phyloP scores from a whole-genome alignment of 495 filamentous ascomycete genomes.

The Copromyces sp. region DNA sequence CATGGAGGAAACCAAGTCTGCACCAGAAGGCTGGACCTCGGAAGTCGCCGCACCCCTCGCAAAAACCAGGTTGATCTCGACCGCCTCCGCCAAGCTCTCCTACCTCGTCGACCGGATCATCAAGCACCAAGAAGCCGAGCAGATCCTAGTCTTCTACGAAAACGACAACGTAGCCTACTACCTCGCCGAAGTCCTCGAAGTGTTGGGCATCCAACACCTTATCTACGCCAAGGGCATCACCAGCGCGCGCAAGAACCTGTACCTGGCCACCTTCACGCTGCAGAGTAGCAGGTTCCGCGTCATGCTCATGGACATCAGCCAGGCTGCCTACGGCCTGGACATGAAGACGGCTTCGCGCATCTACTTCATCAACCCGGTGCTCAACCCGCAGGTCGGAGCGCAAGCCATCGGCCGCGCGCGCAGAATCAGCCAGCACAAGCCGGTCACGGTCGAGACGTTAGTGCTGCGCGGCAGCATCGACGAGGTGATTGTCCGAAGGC shows the following conservation, averaged over 20 bases:
- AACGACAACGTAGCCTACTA: conserved; percentile 74
- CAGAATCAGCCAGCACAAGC: conserved; percentile 71
- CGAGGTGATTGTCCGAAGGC: conserved; percentile 67
- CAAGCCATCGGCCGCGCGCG: conserved; percentile 90
- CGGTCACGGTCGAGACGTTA: conserved; percentile 80
- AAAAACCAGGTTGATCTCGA: conserved; percentile 59
- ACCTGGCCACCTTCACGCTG: conserved; percentile 68
- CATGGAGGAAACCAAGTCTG: conserved; percentile 6
- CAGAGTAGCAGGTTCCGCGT: conserved; percentile 47
- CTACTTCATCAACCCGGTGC: conserved; percentile 86
- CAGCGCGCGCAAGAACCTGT: conserved; percentile 50
- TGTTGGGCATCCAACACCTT: conserved; percentile 64
- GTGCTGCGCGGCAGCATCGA: conserved; percentile 76
- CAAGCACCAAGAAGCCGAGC: conserved; percentile 57
- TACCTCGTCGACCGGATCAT: conserved; percentile 69
- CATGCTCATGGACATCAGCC: conserved; percentile 78
- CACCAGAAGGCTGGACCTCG: not conserved
- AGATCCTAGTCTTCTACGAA: conserved; percentile 91
- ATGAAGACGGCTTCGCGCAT: conserved; percentile 72
- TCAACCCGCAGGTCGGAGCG: conserved; percentile 76
- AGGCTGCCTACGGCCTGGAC: conserved; percentile 82
- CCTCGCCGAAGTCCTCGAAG: conserved; percentile 71
- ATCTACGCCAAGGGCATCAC: conserved; percentile 68
- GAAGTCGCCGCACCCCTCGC: conserved; percentile 41
- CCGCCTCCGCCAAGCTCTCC: conserved; percentile 76